phyloP scores from a whole-genome alignment of 257 asterid species.

The Pogostemon cablin region DNA sequence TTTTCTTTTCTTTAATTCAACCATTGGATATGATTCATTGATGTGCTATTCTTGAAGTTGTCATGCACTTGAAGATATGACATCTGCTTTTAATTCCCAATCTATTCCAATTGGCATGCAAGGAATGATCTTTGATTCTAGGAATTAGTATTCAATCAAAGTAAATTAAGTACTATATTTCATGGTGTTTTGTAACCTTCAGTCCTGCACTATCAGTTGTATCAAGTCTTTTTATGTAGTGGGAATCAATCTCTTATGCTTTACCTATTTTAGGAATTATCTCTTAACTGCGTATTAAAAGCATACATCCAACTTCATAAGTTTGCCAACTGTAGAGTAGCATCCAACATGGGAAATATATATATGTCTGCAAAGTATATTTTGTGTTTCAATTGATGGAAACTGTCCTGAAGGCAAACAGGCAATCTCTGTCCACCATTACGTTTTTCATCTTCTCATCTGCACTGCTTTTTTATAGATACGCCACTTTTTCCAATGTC shows the following conservation, averaged over 20 bases:
- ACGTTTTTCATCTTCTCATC: neutral
- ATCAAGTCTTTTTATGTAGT: conserved; percentile 6
- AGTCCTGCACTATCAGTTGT: neutral
- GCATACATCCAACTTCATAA: neutral
- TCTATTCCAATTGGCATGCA: neutral
- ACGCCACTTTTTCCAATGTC: neutral
- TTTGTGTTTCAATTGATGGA: conserved; percentile 3
- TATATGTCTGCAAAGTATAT: conserved; percentile 17
- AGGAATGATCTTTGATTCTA: neutral
- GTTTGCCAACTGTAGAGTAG: neutral
- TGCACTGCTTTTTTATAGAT: neutral
- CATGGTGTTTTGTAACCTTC: neutral
- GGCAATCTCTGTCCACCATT: neutral
- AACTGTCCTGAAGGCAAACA: neutral
- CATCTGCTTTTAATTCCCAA: neutral
- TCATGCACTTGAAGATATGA: neutral
- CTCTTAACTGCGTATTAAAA: neutral
- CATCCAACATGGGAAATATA: neutral
- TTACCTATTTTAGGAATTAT: neutral
- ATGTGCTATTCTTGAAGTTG: conserved; percentile 8
- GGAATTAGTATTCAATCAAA: neutral
- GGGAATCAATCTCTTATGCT: neutral
- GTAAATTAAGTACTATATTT: neutral
- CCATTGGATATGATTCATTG: neutral
- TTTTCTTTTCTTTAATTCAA: neutral